Evolutionary conservation across 768 basidiomycete genomes (phyloP).

Genomic region (Panus rudis): DNA sequence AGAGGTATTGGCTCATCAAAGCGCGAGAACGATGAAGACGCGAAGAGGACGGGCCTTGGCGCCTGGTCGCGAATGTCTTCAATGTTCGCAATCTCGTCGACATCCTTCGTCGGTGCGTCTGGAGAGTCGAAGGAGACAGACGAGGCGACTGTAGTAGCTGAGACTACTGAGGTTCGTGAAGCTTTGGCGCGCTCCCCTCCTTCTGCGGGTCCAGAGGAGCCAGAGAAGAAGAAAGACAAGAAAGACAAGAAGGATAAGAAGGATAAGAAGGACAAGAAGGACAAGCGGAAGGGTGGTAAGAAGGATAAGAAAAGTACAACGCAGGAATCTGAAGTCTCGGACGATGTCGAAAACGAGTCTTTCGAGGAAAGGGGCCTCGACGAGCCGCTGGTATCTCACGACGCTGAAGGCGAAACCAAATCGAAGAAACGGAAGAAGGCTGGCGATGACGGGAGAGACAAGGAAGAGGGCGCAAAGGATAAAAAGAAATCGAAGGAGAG

Average conservation of each 20-base stretch:
- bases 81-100: slow-evolving; percentile 18
- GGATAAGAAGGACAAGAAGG: slow-evolving; percentile 11
- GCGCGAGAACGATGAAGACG: slow-evolving; percentile 8
- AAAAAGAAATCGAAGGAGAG: not conserved
- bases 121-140: slow-evolving; percentile 11
- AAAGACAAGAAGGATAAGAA: slow-evolving; percentile 18
- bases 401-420: too few relatives aligned
- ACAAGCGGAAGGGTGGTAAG: slow-evolving; percentile 22
- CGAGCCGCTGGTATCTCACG: too few relatives aligned
- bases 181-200: too few relatives aligned
- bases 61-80: slow-evolving; percentile 15
- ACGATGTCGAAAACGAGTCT: too few relatives aligned
- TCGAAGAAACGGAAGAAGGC: too few relatives aligned
- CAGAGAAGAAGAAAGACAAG: not conserved
- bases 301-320: slow-evolving; percentile 16
- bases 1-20: slow-evolving; percentile 7
- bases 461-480: not conserved
- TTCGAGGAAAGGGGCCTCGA: too few relatives aligned
- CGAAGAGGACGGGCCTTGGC: slow-evolving; percentile 13
- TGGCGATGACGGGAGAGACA: too few relatives aligned
- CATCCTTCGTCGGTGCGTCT: not conserved
- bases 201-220: too few relatives aligned
- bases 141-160: not conserved
- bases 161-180: not conserved
- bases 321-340: not conserved